phyloP scores from a whole-genome alignment of 306 rosid species.

The Glycine latifolia region DNA sequence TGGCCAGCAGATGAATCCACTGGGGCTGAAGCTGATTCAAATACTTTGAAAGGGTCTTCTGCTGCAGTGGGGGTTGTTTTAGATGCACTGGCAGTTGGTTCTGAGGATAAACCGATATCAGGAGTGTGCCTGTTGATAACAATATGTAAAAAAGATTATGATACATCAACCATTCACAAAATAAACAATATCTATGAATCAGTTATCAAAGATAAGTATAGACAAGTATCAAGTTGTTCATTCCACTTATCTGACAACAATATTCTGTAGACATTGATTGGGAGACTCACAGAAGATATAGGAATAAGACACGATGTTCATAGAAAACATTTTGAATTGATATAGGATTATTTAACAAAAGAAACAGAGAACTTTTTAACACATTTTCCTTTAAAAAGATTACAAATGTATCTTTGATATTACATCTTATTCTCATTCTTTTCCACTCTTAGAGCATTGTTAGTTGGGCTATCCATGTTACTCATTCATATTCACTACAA shows the following conservation, averaged over 20 bases:
- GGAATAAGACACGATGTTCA: slow-evolving; percentile 12
- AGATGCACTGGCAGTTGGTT: slow-evolving; percentile 56
- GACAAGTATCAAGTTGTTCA: slow-evolving; percentile 18
- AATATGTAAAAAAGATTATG: slow-evolving; percentile 40
- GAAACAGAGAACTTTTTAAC: not conserved
- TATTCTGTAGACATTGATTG: not conserved
- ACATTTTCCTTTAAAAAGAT: not conserved
- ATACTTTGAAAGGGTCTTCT: slow-evolving; percentile 75
- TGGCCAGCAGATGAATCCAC: slow-evolving; percentile 58
- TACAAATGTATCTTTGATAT: not conserved
- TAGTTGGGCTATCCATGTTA: not conserved
- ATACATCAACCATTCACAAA: slow-evolving; percentile 29
- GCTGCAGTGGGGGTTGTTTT: slow-evolving; percentile 63
- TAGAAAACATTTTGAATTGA: slow-evolving; percentile 34
- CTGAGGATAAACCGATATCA: slow-evolving; percentile 68
- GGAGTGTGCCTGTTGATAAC: slow-evolving; percentile 70
- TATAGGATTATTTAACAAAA: slow-evolving; percentile 19
- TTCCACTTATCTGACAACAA: not conserved
- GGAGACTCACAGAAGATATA: slow-evolving; percentile 28
- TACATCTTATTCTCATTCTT: slow-evolving; percentile 6
- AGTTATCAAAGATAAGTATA: slow-evolving; percentile 1
- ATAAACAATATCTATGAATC: slow-evolving; percentile 38
- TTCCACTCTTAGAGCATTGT: slow-evolving; percentile 7
- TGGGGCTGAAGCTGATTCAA: slow-evolving; percentile 61
- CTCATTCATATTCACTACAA: not conserved